These are phyloP conservation scores for Bisporella sp. DNA, from an alignment of 2,329 filamentous ascomycete genomes.

Conservation along the genomic window DNA sequence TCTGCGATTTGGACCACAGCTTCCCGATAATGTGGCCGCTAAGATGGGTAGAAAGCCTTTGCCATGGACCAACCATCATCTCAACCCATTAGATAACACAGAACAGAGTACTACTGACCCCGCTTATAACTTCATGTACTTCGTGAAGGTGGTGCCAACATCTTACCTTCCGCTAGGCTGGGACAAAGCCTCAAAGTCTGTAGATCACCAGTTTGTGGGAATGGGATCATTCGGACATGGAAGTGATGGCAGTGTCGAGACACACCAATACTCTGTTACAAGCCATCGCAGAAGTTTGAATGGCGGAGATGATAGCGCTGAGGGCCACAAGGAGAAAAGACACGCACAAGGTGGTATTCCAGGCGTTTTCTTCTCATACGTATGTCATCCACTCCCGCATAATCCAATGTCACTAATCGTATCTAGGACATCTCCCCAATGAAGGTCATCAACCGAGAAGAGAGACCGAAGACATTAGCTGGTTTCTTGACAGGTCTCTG, in stretches of 20 bases:
- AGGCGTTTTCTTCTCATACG: conserved; percentile 97
- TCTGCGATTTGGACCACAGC: conserved; percentile 85
- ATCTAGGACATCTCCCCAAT: conserved; percentile 91
- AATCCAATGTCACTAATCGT: conserved; percentile 16
- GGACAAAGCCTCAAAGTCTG: conserved; percentile 44
- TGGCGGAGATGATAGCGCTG: conserved; percentile 76
- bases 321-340: conserved; percentile 86
- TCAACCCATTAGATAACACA: conserved; percentile 82
- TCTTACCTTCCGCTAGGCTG: conserved; percentile 90
- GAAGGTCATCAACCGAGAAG: conserved; percentile 98
- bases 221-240: conserved; percentile 63
- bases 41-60: conserved; percentile 49
- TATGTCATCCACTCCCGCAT: conserved; percentile 40
- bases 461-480: conserved; percentile 79
- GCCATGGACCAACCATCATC: conserved; percentile 81
- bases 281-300: conserved; percentile 85
- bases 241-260: conserved; percentile 78
- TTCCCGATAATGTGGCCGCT: conserved; percentile 63
- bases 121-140: conserved; percentile 97
- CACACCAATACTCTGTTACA: conserved; percentile 96
- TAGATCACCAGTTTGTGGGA: conserved; percentile 47
- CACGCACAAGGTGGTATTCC: conserved; percentile 91
- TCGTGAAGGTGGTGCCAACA: conserved; percentile 95
- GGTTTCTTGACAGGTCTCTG: conserved; percentile 92
- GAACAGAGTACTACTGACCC: conserved; percentile 72